A percentile compares a stretch with the other conserved stretches of the same genome.
phyloP scores from a whole-genome alignment of 768 basidiomycete genomes.

The Suillus decipiens region DNA sequence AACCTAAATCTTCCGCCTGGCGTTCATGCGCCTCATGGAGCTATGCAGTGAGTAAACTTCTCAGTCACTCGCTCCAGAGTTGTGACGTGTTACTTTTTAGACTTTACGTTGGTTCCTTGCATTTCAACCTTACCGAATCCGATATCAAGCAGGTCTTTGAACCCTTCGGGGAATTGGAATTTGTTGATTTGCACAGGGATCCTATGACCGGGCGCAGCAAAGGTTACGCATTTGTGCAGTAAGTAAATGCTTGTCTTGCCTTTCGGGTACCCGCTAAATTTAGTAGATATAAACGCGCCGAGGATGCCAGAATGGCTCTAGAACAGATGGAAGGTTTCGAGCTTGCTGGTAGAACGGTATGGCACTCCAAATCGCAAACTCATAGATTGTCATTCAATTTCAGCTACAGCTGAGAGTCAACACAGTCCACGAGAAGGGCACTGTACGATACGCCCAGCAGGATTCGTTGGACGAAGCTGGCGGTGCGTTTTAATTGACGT shows the following conservation, averaged over 20 bases:
- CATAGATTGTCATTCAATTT: slow-evolving; percentile 13
- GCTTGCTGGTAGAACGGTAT: slow-evolving; percentile 89
- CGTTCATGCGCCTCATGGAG: slow-evolving; percentile 75
- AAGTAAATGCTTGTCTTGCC: slow-evolving; percentile 29
- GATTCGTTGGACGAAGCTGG: slow-evolving; percentile 89
- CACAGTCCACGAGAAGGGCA: slow-evolving; percentile 90
- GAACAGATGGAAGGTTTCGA: slow-evolving; percentile 99
- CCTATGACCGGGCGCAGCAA: slow-evolving; percentile 94
- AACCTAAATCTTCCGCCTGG: slow-evolving; percentile 85
- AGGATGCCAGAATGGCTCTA: slow-evolving; percentile 94
- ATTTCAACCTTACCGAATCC: slow-evolving; percentile 95
- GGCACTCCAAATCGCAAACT: slow-evolving; percentile 27
- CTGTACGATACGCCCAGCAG: slow-evolving; percentile 69
- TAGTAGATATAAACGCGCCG: slow-evolving; percentile 79
- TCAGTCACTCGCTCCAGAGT: background rate
- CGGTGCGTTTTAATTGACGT: slow-evolving; percentile 48
- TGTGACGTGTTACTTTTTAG: slow-evolving; percentile 40
- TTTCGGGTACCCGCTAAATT: slow-evolving; percentile 9
- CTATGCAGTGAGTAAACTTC: slow-evolving; percentile 70
- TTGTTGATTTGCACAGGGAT: slow-evolving; percentile 97
- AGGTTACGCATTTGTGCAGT: slow-evolving; percentile 98
- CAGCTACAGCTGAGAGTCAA: slow-evolving; percentile 74
- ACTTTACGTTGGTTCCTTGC: slow-evolving; percentile 94
- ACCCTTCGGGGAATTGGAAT: slow-evolving; percentile 97
- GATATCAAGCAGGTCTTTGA: slow-evolving; percentile 99